These are phyloP conservation scores for Euphrasia confusa DNA, from an alignment of 257 asterid species.

Conservation along the genomic window DNA sequence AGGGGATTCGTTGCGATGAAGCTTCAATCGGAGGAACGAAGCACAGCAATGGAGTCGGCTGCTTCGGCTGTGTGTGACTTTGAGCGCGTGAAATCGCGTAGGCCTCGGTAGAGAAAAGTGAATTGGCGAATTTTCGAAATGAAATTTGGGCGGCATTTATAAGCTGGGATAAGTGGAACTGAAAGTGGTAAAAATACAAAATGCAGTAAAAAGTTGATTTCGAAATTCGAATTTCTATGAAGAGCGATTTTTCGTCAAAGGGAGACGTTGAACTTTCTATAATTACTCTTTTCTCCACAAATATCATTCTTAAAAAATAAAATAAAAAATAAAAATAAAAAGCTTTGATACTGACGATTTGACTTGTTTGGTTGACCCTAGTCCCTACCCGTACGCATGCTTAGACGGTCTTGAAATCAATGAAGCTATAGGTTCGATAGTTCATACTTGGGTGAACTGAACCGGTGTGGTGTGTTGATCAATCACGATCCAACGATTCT, in stretches of 20 bases:
- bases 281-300: slow-evolving; percentile 5
- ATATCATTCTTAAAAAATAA: too few relatives aligned
- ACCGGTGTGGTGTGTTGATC: too few relatives aligned
- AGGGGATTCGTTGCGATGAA: not conserved
- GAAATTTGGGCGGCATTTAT: slow-evolving; percentile 49
- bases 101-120: slow-evolving; percentile 26
- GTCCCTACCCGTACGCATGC: too few relatives aligned
- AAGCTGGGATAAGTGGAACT: slow-evolving; percentile 2
- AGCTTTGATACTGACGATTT: too few relatives aligned
- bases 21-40: slow-evolving; percentile 19
- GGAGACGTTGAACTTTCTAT: not conserved
- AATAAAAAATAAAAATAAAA: too few relatives aligned
- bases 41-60: slow-evolving; percentile 15
- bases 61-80: not conserved
- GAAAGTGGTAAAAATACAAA: not conserved
- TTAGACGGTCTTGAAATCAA: too few relatives aligned
- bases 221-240: slow-evolving; percentile 14
- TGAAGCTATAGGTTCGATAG: too few relatives aligned
- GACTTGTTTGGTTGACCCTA: too few relatives aligned
- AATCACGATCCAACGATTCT: too few relatives aligned
- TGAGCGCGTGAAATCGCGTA: slow-evolving; percentile 1
- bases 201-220: too few relatives aligned
- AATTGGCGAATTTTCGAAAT: slow-evolving; percentile 46
- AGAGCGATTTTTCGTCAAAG: slow-evolving; percentile 4
- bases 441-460: too few relatives aligned